Conservation (phyloP, 179 eudicot genomes). For the Monotropa hypopitys region DNA sequence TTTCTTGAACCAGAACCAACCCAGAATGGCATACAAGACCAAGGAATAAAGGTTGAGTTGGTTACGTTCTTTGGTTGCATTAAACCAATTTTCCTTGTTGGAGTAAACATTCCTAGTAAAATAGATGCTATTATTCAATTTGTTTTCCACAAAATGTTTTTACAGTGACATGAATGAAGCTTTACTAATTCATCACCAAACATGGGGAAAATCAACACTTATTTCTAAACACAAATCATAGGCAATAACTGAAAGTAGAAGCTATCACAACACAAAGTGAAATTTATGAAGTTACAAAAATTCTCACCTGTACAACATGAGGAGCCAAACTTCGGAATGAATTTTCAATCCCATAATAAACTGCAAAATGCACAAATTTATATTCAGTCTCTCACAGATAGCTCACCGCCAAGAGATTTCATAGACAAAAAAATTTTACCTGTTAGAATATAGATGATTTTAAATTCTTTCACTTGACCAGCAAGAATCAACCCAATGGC, state of each 20-base stretch:
- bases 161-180: neutral
- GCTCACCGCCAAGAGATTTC: constrained; percentile 5
- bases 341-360: constrained; percentile 69
- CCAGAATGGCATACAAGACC: neutral
- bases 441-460: constrained; percentile 59
- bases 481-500: constrained; percentile 77
- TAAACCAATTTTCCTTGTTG: neutral
- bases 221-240: neutral
- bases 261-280: no score
- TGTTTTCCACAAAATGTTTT: neutral
- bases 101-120: neutral
- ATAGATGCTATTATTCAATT: neutral
- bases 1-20: neutral
- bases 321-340: constrained; percentile 69
- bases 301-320: constrained; percentile 67
- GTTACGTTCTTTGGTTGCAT: neutral
- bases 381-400: neutral
- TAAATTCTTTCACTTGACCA: constrained; percentile 68
- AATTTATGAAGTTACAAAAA: neutral
- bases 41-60: neutral
- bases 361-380: constrained; percentile 33
- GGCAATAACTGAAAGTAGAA: neutral
- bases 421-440: constrained; percentile 26
- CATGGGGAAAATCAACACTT: neutral
- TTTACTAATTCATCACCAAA: neutral